Evolutionary conservation across 495 filamentous ascomycete species (phyloP).

Genomic region (Mytilinidion resinicola): DNA sequence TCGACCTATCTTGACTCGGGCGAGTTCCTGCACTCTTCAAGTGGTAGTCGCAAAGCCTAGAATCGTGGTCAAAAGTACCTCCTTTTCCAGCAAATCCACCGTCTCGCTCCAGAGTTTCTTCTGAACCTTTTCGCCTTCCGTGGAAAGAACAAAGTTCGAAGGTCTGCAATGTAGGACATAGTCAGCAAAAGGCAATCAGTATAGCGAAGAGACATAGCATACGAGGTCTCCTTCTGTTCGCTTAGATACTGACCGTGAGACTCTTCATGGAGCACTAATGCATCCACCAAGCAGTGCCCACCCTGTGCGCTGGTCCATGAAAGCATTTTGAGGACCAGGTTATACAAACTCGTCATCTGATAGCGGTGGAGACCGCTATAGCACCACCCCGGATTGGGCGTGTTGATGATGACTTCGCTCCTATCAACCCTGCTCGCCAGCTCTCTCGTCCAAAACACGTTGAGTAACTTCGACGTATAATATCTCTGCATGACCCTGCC

Average conservation of each 20-base stretch:
- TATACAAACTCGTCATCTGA: not conserved
- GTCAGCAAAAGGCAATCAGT: not conserved
- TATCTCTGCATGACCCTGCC: not conserved
- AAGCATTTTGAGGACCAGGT: not conserved
- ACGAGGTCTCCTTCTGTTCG: constrained; percentile 11
- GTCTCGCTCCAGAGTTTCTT: constrained; percentile 11
- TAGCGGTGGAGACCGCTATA: constrained; percentile 2
- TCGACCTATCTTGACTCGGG: too few species aligned
- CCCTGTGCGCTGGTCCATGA: not conserved
- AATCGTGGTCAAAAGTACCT: not conserved
- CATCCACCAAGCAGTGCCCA: constrained; percentile 3
- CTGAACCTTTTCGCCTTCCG: not conserved
- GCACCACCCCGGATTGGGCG: constrained; percentile 7
- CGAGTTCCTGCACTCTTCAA: too few species aligned
- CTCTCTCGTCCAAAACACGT: constrained; percentile 2
- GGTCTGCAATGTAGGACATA: not conserved
- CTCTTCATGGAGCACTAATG: not conserved
- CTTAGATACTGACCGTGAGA: constrained; percentile 11
- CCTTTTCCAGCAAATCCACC: constrained; percentile 1
- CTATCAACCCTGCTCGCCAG: not conserved
- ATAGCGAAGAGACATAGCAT: not conserved
- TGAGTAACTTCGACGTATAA: constrained; percentile 5
- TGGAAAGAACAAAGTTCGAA: constrained; percentile 6
- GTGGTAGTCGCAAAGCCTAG: too few species aligned
- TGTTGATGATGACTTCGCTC: constrained; percentile 13